Conservation (phyloP, 495 filamentous ascomycete species). For the Xylaria palmicola region DNA sequence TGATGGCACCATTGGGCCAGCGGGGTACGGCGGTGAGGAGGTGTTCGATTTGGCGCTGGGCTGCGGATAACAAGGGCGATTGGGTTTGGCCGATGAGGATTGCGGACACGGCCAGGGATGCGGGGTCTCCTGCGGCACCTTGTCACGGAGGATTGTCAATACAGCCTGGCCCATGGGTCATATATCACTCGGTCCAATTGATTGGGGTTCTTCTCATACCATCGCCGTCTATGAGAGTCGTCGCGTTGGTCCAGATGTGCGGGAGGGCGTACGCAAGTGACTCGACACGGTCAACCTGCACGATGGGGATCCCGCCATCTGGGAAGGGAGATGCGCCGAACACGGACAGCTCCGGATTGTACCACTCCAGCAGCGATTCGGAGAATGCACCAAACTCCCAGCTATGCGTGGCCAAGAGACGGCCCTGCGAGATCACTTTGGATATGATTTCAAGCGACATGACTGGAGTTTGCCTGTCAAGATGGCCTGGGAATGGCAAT, state of each 20-base stretch:
- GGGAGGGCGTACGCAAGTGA: constrained; percentile 39
- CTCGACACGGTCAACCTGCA: constrained; percentile 21
- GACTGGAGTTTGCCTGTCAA: too few species aligned
- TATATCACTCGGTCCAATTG: too few species aligned
- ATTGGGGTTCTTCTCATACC: constrained; percentile 20
- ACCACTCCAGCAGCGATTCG: constrained; percentile 49
- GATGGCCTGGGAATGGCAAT: too few species aligned
- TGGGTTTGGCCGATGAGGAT: constrained; percentile 45
- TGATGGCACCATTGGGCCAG: constrained; percentile 51
- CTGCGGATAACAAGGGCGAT: constrained; percentile 34
- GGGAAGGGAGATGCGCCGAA: constrained; percentile 47
- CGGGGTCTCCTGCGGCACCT: constrained; percentile 44
- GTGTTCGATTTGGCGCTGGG: constrained; percentile 40
- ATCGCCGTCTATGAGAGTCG: constrained; percentile 32
- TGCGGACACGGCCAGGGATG: constrained; percentile 46
- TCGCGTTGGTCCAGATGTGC: constrained; percentile 31
- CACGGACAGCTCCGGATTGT: constrained; percentile 42
- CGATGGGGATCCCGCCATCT: constrained; percentile 34
- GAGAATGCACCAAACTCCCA: constrained; percentile 51
- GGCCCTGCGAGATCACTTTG: constrained; percentile 23
- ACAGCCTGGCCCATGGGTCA: not conserved
- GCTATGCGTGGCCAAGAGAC: constrained; percentile 32
- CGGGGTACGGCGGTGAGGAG: constrained; percentile 44
- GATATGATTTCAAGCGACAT: constrained; percentile 23
- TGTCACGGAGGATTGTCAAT: constrained; percentile 5